Evolutionary conservation across 805 yeast species (phyloP), one percentile per base, ranked within the genome.

Genomic region (Pichia exigua): DNA sequence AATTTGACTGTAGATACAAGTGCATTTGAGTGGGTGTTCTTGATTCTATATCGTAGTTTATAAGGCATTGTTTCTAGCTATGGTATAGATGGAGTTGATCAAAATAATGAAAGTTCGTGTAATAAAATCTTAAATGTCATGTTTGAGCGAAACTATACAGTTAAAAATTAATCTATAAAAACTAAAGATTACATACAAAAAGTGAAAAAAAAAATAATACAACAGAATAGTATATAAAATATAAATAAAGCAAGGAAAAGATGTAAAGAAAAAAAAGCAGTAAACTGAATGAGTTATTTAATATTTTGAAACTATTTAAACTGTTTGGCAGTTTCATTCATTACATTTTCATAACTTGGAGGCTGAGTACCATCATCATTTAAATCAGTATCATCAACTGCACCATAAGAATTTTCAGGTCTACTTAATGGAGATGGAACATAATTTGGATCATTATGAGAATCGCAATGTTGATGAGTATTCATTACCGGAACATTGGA

Each of bases 1-100:
- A 85, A 66, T 60, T 78, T 77, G 18, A 79, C 74, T 7, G 78
- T 65, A 11, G 86, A 78, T 13, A 68, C 67, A 17, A 58, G 48
- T 3, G 49, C 41, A 22, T 54, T 57, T 2, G 54, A 43, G 49
- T 62, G 64, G 11, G 48, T 41, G 2, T 48, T 38, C 8, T 21
- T 12, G 1, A 59, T 30, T 42, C 35, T 51, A 35, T 35, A 51
- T 49, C 57, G 54, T 26, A 57, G 53, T 17, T 40, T 55, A 45
- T 59, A 60, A 17, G 39, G 39, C 39, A 45, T 32, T 43, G 41
- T 30, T 12, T 9, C 13, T 11, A 10, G 35, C 13, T 2, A 30
- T 30, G 35, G 35, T 30, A 11, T 27, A 27, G 5, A 27, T 24
- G 4, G 3, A 12, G 30, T 27, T 27, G 35, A 30, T 30, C 35